Evolutionary conservation across 2,329 filamentous ascomycete species (phyloP).

Genomic region (Trichoderma sp.): DNA sequence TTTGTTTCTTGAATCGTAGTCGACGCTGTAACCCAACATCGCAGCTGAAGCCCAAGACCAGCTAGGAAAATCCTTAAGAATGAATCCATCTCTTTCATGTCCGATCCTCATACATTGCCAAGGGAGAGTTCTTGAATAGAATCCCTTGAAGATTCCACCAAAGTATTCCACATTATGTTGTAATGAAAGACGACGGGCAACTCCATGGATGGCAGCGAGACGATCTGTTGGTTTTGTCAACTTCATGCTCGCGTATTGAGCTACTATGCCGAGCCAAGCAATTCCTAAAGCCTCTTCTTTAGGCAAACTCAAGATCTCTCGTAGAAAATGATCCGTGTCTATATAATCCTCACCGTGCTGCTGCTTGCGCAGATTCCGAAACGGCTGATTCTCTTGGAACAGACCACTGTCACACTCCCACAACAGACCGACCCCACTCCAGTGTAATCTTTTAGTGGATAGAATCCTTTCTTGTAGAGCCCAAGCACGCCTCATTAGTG

Average conservation of each 20-base stretch:
- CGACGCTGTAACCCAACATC: rapidly evolving
- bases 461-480: background rate
- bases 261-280: background rate
- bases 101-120: background rate
- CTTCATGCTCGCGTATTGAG: background rate
- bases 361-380: background rate
- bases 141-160: background rate
- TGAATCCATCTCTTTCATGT: background rate
- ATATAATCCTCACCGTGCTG: background rate
- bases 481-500: background rate
- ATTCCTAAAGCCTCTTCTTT: background rate
- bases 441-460: background rate
- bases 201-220: background rate
- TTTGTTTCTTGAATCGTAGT: background rate
- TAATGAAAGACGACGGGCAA: background rate
- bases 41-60: background rate
- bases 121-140: background rate
- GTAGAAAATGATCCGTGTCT: background rate
- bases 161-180: background rate
- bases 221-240: background rate
- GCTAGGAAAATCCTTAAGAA: background rate
- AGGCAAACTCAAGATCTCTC: background rate
- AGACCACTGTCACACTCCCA: background rate
- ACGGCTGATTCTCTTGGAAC: background rate
- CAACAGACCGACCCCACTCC: background rate